These are phyloP conservation scores for Tetraselmis chui DNA, from an alignment of 139 green algal species.

Conservation along the genomic window DNA sequence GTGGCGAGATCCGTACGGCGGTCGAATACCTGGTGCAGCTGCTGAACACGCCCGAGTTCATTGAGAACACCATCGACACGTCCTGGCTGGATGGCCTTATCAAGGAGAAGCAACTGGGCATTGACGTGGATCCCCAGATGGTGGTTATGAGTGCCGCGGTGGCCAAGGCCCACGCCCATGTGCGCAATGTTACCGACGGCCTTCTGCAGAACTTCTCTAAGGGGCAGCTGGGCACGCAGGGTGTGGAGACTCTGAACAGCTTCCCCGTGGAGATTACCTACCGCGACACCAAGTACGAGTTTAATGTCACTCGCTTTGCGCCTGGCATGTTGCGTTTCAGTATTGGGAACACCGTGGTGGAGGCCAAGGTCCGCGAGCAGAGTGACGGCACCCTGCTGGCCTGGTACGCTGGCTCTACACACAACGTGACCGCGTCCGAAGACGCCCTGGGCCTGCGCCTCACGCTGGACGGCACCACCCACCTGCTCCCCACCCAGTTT, in stretches of 20 bases:
- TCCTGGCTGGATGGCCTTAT: constrained; percentile 95
- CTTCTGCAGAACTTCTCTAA: not conserved
- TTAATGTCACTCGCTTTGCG: not conserved
- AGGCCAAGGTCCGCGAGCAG: constrained; percentile 8
- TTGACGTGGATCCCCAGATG: not conserved
- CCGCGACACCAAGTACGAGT: constrained; percentile 2
- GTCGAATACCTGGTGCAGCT: constrained; percentile 80
- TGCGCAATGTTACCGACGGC: not conserved
- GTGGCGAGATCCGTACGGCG: constrained; percentile 93
- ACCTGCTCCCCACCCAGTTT: constrained; percentile 80
- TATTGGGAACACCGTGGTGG: not conserved
- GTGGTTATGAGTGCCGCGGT: not conserved
- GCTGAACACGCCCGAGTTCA: constrained; percentile 47
- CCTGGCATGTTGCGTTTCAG: not conserved
- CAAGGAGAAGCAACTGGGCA: not conserved
- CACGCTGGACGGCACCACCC: constrained; percentile 79
- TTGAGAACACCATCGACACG: constrained; percentile 79
- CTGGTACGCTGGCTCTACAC: not conserved
- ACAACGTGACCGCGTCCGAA: not conserved
- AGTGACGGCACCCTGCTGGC: constrained; percentile 2
- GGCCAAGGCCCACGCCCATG: not conserved
- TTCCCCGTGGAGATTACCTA: constrained; percentile 4
- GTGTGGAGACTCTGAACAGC: not conserved
- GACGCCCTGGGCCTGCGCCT: constrained; percentile 84
- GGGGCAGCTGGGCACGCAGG: not conserved